Evolutionary conservation across 495 filamentous ascomycete genomes (phyloP).

Genomic region (Penicillium cataractarum): DNA sequence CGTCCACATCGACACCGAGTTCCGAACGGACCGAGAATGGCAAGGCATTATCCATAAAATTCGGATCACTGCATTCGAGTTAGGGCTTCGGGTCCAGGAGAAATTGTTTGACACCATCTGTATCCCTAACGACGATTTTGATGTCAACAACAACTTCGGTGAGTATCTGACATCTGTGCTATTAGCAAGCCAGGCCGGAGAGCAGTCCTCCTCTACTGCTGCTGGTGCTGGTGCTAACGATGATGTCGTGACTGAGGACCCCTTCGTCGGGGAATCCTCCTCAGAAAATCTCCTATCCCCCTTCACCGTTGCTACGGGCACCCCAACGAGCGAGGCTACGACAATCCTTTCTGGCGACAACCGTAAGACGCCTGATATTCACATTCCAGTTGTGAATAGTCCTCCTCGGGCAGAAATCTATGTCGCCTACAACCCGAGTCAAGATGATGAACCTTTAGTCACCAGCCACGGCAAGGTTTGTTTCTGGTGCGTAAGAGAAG

Average conservation of each 20-base stretch:
- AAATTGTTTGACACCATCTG: constrained; percentile 6
- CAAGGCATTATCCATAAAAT: constrained; percentile 24
- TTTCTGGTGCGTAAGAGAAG: constrained; percentile 24
- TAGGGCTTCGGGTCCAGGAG: constrained; percentile 17
- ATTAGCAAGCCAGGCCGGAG: no score
- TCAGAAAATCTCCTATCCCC: neutral
- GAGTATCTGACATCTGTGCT: neutral
- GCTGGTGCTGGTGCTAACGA: no score
- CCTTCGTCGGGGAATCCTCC: neutral
- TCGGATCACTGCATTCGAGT: constrained; percentile 9
- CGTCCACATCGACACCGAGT: constrained; percentile 28
- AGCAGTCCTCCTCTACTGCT: no score
- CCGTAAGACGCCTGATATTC: neutral
- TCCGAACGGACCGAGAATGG: constrained; percentile 26
- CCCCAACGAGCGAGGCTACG: neutral
- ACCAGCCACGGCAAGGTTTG: constrained; percentile 24
- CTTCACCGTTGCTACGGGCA: neutral
- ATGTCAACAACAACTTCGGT: neutral
- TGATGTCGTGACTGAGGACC: neutral
- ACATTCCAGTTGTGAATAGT: neutral
- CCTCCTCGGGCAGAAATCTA: neutral
- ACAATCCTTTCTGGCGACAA: no score
- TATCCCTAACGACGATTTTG: neutral
- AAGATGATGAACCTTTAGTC: constrained; percentile 2
- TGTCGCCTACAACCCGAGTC: neutral